A percentile compares a stretch with the other conserved stretches of the same genome.
Conservation (phyloP, 305 asterid genomes). For the Fraxinus albicans region DNA sequence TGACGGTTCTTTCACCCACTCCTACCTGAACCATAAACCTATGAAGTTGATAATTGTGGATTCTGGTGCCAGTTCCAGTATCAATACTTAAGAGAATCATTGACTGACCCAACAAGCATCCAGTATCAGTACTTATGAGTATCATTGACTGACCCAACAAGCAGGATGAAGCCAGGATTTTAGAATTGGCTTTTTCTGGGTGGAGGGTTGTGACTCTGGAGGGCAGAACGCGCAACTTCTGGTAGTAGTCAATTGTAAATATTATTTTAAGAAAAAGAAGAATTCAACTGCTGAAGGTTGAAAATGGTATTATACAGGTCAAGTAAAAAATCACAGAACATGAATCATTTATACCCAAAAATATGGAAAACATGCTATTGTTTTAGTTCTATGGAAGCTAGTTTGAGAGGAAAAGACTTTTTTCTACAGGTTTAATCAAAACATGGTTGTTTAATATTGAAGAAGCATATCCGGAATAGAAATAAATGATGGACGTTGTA, state of each 20-base stretch:
- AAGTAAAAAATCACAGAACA: neutral
- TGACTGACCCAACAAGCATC: conserved; percentile 12
- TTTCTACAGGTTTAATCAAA: neutral
- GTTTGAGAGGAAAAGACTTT: neutral
- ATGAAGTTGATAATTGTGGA: conserved; percentile 12
- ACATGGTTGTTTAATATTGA: conserved; percentile 1
- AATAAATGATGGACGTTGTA: neutral
- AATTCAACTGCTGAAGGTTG: neutral
- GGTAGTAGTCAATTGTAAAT: neutral
- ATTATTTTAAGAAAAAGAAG: neutral
- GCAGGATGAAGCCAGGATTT: neutral
- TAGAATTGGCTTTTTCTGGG: neutral
- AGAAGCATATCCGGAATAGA: neutral
- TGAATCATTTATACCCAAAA: neutral
- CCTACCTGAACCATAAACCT: conserved; percentile 2
- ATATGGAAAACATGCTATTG: neutral
- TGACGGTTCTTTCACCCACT: conserved; percentile 4
- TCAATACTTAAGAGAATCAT: neutral
- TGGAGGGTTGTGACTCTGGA: neutral
- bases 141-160: conserved; percentile 16
- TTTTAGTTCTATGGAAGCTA: neutral
- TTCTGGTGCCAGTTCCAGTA: conserved; percentile 10
- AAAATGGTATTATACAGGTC: neutral
- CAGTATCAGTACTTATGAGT: neutral
- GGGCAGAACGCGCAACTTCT: neutral